These are phyloP conservation scores for Vanrija humicola DNA, from an alignment of 1,284 basidiomycete genomes.

Conservation along the genomic window DNA sequence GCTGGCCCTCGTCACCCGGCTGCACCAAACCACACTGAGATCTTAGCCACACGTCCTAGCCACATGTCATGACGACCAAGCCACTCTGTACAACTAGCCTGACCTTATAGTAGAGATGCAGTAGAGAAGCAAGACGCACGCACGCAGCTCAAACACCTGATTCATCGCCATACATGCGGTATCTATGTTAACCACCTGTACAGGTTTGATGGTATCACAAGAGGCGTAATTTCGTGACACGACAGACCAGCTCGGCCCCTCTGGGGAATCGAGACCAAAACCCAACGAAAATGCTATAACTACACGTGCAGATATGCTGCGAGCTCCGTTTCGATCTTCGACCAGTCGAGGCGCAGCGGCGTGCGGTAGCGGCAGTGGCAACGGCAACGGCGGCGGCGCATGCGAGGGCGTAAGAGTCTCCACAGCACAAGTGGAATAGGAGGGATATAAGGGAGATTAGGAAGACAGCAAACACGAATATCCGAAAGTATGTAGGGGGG, in stretches of 20 bases:
- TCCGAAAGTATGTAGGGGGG: neutral
- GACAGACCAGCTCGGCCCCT: neutral
- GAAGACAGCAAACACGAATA: neutral
- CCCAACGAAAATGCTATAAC: constrained; percentile 15
- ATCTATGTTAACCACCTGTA: constrained; percentile 8
- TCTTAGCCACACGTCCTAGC: too few species aligned
- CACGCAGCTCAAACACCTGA: neutral
- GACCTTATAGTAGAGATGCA: too few species aligned
- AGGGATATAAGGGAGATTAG: neutral
- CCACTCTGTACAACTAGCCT: too few species aligned
- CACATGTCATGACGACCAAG: too few species aligned
- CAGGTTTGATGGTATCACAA: constrained; percentile 8
- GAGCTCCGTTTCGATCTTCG: too few species aligned
- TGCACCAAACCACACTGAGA: constrained; percentile 43
- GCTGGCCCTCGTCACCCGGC: constrained; percentile 44
- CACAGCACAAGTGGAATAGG: neutral
- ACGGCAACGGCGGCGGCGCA: too few species aligned
- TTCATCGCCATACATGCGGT: constrained; percentile 7
- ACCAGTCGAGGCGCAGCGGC: too few species aligned
- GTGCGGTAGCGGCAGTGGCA: too few species aligned
- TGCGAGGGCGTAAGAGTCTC: too few species aligned
- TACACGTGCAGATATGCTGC: constrained; percentile 6
- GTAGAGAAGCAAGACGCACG: too few species aligned
- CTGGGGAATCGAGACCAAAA: constrained; percentile 1
- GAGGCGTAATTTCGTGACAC: constrained; percentile 11